phyloP scores from a whole-genome alignment of 306 rosid species.

The Macrotyloma uniflorum region DNA sequence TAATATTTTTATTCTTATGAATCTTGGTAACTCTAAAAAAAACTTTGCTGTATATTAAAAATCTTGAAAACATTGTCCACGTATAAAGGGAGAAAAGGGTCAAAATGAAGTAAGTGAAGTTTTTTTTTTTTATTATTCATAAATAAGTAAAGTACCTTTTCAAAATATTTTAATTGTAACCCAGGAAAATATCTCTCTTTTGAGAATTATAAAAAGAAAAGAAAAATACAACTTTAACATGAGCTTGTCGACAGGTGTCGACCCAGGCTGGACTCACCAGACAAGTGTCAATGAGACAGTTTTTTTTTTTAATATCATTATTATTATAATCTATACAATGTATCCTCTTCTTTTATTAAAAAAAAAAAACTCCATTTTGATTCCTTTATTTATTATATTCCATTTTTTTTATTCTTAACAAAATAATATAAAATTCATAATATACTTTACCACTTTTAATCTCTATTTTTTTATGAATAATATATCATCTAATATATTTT shows the following conservation, averaged over 20 bases:
- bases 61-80: not conserved
- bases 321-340: not conserved
- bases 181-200: constrained; percentile 20
- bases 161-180: not conserved
- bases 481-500: too few species aligned
- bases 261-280: not conserved
- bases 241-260: constrained; percentile 5
- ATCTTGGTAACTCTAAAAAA: too few species aligned
- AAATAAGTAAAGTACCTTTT: not conserved
- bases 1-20: too few species aligned
- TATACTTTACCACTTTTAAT: too few species aligned
- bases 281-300: constrained; percentile 11
- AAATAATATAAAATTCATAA: too few species aligned
- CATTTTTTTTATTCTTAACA: too few species aligned
- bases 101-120: not conserved
- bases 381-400: too few species aligned
- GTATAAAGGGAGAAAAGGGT: not conserved
- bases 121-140: too few species aligned
- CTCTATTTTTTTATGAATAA: too few species aligned
- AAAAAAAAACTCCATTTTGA: too few species aligned
- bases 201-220: not conserved
- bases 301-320: not conserved
- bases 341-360: not conserved
- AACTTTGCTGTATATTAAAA: too few species aligned
- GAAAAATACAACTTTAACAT: not conserved